Conservation (phyloP, 768 basidiomycete genomes). For the Pisolithus tinctorius region DNA sequence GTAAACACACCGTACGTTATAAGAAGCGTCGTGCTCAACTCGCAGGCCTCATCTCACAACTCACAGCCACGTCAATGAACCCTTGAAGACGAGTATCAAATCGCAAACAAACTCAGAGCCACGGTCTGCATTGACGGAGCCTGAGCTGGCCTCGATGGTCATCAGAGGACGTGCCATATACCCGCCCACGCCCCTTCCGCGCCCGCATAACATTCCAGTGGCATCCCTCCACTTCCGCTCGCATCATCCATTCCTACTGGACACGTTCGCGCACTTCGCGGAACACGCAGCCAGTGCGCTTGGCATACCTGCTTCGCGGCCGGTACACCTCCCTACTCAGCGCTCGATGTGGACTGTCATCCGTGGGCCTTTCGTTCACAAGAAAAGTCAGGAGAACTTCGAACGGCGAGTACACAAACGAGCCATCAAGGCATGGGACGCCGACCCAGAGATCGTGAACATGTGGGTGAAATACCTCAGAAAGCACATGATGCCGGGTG, state of each 20-base stretch:
- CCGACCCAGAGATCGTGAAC: constrained; percentile 69
- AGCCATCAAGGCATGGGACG: constrained; percentile 86
- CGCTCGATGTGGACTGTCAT: constrained; percentile 82
- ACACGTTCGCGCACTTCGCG: constrained; percentile 79
- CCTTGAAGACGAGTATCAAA: neutral
- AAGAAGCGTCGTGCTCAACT: neutral
- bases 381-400: constrained; percentile 95
- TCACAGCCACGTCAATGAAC: constrained; percentile 2
- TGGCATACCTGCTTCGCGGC: constrained; percentile 67
- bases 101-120: neutral
- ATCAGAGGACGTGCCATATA: constrained; percentile 57
- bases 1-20: constrained; percentile 9
- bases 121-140: constrained; percentile 27
- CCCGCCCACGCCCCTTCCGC: constrained; percentile 49
- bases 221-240: constrained; percentile 81
- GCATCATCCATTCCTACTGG: constrained; percentile 58
- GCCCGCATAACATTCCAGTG: constrained; percentile 65
- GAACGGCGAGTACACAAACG: constrained; percentile 79
- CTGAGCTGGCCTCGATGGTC: constrained; percentile 44
- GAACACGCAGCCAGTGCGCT: constrained; percentile 80
- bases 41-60: neutral
- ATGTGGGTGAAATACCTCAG: constrained; percentile 77
- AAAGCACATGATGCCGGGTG: constrained; percentile 72
- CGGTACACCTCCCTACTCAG: constrained; percentile 62
- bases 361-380: constrained; percentile 83